Conservation (phyloP, 2,329 filamentous ascomycete species). For the Sporothrix globosa region DNA sequence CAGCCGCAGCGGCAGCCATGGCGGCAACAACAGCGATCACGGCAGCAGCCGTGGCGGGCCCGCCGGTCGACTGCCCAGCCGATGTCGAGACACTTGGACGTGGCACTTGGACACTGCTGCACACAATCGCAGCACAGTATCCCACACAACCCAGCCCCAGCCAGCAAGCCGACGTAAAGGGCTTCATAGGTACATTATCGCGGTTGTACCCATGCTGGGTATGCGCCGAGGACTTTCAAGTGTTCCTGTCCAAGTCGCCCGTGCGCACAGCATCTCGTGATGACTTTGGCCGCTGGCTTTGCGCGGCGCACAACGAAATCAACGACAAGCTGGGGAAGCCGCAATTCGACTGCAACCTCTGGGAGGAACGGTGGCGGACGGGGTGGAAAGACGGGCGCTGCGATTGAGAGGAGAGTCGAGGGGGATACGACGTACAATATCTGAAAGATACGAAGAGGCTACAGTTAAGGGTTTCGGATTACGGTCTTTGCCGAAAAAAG, state of each 20-base stretch:
- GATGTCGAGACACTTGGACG: constrained; percentile 87
- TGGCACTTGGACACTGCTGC: constrained; percentile 89
- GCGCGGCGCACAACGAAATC: constrained; percentile 83
- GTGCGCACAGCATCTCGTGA: constrained; percentile 62
- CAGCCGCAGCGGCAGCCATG: constrained; percentile 38
- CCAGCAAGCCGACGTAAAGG: constrained; percentile 74
- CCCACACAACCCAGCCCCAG: constrained; percentile 67
- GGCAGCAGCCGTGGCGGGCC: constrained; percentile 41
- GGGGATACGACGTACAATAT: background rate
- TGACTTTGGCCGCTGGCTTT: constrained; percentile 81
- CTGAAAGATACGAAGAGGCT: background rate
- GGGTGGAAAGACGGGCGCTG: constrained; percentile 76
- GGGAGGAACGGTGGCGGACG: constrained; percentile 94
- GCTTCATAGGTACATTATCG: constrained; percentile 80
- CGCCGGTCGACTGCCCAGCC: constrained; percentile 75
- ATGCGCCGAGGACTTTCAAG: constrained; percentile 88
- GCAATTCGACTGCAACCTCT: constrained; percentile 83
- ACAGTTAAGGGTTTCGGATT: background rate
- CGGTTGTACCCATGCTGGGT: constrained; percentile 94
- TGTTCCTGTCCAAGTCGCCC: constrained; percentile 74
- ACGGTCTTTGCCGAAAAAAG: background rate
- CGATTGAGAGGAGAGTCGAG: constrained; percentile 46
- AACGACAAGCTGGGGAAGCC: constrained; percentile 89
- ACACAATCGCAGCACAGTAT: constrained; percentile 87
- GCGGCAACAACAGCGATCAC: constrained; percentile 41